Evolutionary conservation across 2,329 filamentous ascomycete genomes (phyloP).

Genomic region (Ophiobolus disseminans): DNA sequence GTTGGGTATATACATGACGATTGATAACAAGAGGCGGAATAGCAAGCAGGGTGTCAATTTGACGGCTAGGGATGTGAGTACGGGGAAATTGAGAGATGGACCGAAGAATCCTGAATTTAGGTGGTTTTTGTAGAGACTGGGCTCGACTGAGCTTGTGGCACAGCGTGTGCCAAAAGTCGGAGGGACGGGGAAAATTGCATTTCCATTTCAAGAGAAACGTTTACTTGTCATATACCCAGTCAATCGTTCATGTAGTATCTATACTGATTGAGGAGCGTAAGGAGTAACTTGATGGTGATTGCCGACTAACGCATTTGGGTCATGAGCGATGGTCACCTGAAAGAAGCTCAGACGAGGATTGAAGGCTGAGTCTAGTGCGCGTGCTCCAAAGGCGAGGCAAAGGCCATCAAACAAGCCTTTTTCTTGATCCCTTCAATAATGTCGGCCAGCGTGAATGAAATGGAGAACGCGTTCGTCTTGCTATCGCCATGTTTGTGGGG

Average conservation of each 20-base stretch:
- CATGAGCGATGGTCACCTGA: constrained; percentile 7
- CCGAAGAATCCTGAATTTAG: constrained; percentile 53
- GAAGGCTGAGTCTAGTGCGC: too few relatives aligned
- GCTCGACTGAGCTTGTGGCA: background rate
- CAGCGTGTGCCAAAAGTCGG: background rate
- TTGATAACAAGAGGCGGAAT: constrained; percentile 70
- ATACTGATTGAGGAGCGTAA: too few relatives aligned
- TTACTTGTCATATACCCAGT: too few relatives aligned
- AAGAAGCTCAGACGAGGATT: background rate
- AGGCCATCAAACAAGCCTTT: too few relatives aligned
- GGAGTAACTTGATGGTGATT: too few relatives aligned
- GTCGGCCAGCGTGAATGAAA: too few relatives aligned
- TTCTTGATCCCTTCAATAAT: too few relatives aligned
- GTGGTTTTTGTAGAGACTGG: constrained; percentile 47
- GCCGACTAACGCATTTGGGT: too few relatives aligned
- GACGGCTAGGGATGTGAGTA: constrained; percentile 59
- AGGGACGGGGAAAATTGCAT: background rate
- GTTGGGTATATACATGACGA: constrained; percentile 69
- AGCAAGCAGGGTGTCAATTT: constrained; percentile 62
- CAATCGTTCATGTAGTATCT: too few relatives aligned
- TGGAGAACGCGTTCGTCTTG: background rate
- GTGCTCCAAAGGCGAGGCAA: too few relatives aligned
- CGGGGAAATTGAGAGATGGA: constrained; percentile 54
- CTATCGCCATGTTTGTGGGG: too few relatives aligned
- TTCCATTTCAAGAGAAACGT: too few relatives aligned